Evolutionary conservation across 306 rosid genomes (phyloP).

Genomic region (Sophora flavescens): DNA sequence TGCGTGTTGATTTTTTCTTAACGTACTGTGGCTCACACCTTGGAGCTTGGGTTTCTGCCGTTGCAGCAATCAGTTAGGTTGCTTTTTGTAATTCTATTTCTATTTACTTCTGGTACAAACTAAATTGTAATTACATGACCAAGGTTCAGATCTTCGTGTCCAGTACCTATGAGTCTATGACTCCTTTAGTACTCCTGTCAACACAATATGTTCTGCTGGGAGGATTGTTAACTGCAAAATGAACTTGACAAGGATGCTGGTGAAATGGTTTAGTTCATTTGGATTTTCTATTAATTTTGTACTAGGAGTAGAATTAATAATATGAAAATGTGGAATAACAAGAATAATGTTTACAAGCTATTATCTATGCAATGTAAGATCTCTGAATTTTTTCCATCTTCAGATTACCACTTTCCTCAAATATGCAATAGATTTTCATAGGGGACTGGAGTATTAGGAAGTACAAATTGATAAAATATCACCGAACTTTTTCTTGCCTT

Average conservation of each 20-base stretch:
- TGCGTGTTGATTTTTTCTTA: neutral
- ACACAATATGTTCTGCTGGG: constrained; percentile 36
- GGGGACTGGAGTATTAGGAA: constrained; percentile 32
- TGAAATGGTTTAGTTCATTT: constrained; percentile 44
- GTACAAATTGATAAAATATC: constrained; percentile 18
- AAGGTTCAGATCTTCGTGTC: constrained; percentile 37
- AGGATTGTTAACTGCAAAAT: constrained; percentile 43
- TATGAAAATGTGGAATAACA: constrained; percentile 28
- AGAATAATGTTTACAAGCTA: constrained; percentile 24
- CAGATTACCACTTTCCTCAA: constrained; percentile 37
- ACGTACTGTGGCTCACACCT: constrained; percentile 19
- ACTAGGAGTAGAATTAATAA: constrained; percentile 22
- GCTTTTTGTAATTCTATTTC: constrained; percentile 24
- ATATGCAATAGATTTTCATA: constrained; percentile 27
- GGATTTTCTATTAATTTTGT: constrained; percentile 29
- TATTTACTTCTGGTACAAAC: constrained; percentile 39
- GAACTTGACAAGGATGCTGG: constrained; percentile 47
- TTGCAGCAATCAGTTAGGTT: constrained; percentile 32
- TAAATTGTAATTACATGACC: constrained; percentile 41
- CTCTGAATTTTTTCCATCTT: constrained; percentile 33
- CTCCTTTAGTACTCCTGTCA: constrained; percentile 34
- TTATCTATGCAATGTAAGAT: constrained; percentile 25
- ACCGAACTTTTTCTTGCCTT: constrained; percentile 20
- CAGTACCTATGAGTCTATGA: constrained; percentile 33
- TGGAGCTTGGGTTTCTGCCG: constrained; percentile 41